These are phyloP conservation scores for Populus pruinosa DNA, from an alignment of 345 rosid genomes.

Conservation along the genomic window DNA sequence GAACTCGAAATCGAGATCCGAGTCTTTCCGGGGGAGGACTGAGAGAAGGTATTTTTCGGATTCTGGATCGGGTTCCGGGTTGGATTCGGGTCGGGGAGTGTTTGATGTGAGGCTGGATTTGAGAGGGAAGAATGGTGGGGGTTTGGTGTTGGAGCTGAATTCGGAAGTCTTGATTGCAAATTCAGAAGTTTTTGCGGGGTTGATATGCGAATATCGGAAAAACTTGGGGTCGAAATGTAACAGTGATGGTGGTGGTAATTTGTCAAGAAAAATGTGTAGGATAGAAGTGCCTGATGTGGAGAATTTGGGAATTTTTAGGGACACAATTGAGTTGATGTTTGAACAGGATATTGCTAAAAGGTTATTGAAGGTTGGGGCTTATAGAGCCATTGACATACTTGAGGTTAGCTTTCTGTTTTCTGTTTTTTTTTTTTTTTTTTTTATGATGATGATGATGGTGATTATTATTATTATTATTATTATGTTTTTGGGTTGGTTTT, in stretches of 20 bases:
- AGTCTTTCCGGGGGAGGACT: slow-evolving; percentile 9
- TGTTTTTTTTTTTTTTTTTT: background rate
- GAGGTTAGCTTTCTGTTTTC: slow-evolving; percentile 48
- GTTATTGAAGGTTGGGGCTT: slow-evolving; percentile 67
- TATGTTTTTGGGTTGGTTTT: background rate
- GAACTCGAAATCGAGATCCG: slow-evolving; percentile 26
- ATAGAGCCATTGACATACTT: slow-evolving; percentile 67
- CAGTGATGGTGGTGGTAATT: background rate
- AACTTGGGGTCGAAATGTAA: slow-evolving; percentile 28
- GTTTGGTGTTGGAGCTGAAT: slow-evolving; percentile 65
- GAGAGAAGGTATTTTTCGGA: background rate
- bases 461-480: too few species aligned
- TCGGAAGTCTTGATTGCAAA: slow-evolving; percentile 57
- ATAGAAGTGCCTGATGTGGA: slow-evolving; percentile 80
- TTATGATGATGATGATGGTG: background rate
- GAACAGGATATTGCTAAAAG: slow-evolving; percentile 54
- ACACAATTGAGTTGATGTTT: slow-evolving; percentile 83
- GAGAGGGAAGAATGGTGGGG: slow-evolving; percentile 67
- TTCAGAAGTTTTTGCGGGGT: slow-evolving; percentile 56
- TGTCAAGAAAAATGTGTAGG: slow-evolving; percentile 38
- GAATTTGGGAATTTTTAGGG: slow-evolving; percentile 71
- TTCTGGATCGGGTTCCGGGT: slow-evolving; percentile 22
- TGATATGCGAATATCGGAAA: slow-evolving; percentile 43
- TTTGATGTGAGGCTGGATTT: slow-evolving; percentile 69
- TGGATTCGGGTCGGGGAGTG: slow-evolving; percentile 17